Evolutionary conservation across 2,329 filamentous ascomycete genomes (phyloP), one percentile per base, ranked within the genome.

Genomic region (Penicillium sp.): DNA sequence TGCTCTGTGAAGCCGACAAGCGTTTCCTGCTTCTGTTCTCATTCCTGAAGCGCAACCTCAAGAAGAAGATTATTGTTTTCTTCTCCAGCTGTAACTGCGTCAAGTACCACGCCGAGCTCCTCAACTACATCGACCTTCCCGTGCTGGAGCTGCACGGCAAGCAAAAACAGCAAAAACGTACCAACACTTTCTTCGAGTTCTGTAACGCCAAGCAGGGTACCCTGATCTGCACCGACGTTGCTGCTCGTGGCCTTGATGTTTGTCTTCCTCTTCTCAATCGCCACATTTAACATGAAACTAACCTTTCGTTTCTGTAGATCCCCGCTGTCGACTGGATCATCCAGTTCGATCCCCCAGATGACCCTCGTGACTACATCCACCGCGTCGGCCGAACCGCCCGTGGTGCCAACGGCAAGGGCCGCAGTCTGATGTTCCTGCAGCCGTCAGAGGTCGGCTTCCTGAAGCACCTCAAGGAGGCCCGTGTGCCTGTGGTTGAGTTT

Each of bases 131-230:
- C 71, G 95, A 98, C 77, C 85, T 97, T 43, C 93, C 91, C 5
- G 91, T 96, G 2, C 84, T 96, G 46, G 90, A 92, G 69, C 83
- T 96, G 7, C 92, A 96, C 77, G 95, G 93, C 68, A 97, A 99
- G 80, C 92, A 97, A 80, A 99, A 99, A 80, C 95, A 99, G 79
- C 93, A 97, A 79, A 97, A 97, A 78, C 91, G 95, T n/a, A 99
- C 95, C 26, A 96, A 96, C 75, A 97, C 93, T 0, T 99, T 99
- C 77, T 99, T 98, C 77, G 94, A 98, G 76, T 99, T 99, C 76
- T 89, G 87, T 73, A 93, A 93, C 71, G 89, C 93, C 19, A 88
- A 88, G 67, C 87, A 90, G 67, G 95, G 94, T 26, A 96, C 91
- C 0, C 79, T 99, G 57, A 95, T 99, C 69, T 97, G 93, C 80